Percentiles rank a stretch among this genome's conserved stretches.
These are phyloP conservation scores for Parathielavia appendiculata DNA, from an alignment of 495 filamentous ascomycete species.

Conservation along the genomic window DNA sequence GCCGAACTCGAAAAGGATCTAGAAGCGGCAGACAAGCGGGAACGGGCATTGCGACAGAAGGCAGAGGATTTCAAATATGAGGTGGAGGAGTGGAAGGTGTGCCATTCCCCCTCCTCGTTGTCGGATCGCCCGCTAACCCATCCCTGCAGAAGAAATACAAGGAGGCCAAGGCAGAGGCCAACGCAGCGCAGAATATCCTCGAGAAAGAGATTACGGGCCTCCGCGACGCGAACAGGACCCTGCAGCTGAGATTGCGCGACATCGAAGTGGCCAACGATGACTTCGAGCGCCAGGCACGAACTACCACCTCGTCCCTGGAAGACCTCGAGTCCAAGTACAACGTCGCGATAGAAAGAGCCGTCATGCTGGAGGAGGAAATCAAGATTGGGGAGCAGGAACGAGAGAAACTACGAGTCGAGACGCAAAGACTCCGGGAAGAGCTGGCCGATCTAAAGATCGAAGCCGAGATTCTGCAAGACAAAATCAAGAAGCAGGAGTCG, in stretches of 20 bases:
- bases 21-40: conserved; percentile 89
- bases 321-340: conserved; percentile 97
- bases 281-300: conserved; percentile 90
- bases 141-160: conserved; percentile 80
- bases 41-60: conserved; percentile 78
- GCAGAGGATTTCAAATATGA: conserved; percentile 78
- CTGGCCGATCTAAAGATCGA: conserved; percentile 90
- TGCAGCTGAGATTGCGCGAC: conserved; percentile 80
- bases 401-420: conserved; percentile 78
- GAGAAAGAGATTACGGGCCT: conserved; percentile 95
- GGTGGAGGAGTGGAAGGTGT: conserved; percentile 97
- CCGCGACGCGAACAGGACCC: conserved; percentile 72
- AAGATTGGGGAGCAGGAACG: conserved; percentile 84
- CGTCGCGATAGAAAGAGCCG: conserved; percentile 80
- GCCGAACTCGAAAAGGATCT: conserved; percentile 94
- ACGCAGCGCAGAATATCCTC: conserved; percentile 71
- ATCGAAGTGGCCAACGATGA: conserved; percentile 98
- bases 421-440: conserved; percentile 83
- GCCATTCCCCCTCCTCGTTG: conserved; percentile 18
- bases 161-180: conserved; percentile 83
- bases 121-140: conserved; percentile 15
- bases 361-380: conserved; percentile 94
- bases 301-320: conserved; percentile 90
- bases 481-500: conserved; percentile 61
- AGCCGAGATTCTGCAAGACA: conserved; percentile 88